phyloP scores from a whole-genome alignment of 306 rosid species.

The Vigna reflexopilosa region DNA sequence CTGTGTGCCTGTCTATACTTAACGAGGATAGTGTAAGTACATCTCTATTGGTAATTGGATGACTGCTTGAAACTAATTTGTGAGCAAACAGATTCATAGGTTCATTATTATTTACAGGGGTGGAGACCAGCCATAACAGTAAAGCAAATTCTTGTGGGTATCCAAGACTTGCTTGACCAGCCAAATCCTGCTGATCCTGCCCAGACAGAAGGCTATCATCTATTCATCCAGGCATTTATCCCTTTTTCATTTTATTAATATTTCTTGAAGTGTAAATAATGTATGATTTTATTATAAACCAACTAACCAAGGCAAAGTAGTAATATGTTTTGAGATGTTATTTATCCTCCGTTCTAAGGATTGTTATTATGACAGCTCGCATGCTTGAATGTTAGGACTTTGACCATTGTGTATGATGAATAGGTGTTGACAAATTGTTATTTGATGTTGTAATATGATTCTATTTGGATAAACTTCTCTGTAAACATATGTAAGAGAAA shows the following conservation, averaged over 20 bases:
- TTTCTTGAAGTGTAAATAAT: not conserved
- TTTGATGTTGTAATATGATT: not conserved
- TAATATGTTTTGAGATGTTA: too few relatives aligned
- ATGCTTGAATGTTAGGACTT: not conserved
- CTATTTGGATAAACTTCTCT: too few relatives aligned
- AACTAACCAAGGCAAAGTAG: constrained; percentile 1
- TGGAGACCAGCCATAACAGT: constrained; percentile 99
- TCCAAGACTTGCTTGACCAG: constrained; percentile 92
- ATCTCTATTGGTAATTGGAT: constrained; percentile 19
- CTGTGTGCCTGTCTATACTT: constrained; percentile 94
- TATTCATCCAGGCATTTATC: constrained; percentile 49
- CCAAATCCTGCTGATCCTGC: constrained; percentile 99
- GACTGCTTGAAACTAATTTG: constrained; percentile 30
- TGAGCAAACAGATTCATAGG: constrained; percentile 13
- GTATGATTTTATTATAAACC: not conserved
- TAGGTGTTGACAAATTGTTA: not conserved
- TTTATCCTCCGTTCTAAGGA: too few relatives aligned
- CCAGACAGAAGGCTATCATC: constrained; percentile 98
- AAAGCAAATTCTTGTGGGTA: constrained; percentile 94
- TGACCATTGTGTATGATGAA: not conserved
- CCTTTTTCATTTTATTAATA: not conserved
- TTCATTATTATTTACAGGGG: constrained; percentile 61
- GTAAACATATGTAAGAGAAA: too few relatives aligned
- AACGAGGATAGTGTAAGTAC: constrained; percentile 95
- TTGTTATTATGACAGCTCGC: not conserved